Base-by-base conservation (phyloP, 495 filamentous ascomycete species). In the Coniosporium apollinis region DNA sequence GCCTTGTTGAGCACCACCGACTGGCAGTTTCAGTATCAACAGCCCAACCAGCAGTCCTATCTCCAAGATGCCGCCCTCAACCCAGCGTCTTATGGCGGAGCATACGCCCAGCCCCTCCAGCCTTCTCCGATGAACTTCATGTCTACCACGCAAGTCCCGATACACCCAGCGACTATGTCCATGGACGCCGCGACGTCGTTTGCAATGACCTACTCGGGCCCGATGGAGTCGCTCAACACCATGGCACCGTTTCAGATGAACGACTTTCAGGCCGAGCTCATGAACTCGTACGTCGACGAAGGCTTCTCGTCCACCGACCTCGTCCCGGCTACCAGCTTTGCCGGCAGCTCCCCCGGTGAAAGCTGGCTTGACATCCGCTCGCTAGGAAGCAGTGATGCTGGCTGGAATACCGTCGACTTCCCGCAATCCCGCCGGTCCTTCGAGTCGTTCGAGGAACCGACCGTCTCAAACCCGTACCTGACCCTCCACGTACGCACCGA, bases 401-500 rank as follows among this genome's bases (percentile, higher is more conserved):
- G 81, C 25, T 94, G 84, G 85, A 69, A 65, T 30, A 65, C 69
- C 16, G 70, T 89, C 13, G 79, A 87, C 41, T 63, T 69, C 38
- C 36, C 52, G 10, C 63, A 63, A 8, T 47, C 48, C 50, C 65
- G 54, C 50, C 74, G 51, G 43, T 71, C 54, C 53, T 64, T 45
- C 59, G 56, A 67, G 38, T 58, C 62, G 5, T 68, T 58, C 50
- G 55, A 60, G 22, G 62, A 67, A 34, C 60, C 66, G 10, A 69
- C 79, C 36, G 82, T 91, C 38, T 84, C 86, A 59, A 89, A 91
- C 51, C 85, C 85, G 2, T 70, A 72, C 39, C 78, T 91, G 54
- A 83, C 81, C 0, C 61, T 94, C 30, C 85, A 92, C 55, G 60
- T 84, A 44, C 72, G 85, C 32, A 86, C 77, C 34, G 70, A 77